phyloP scores from a whole-genome alignment of 108 stramenopile genomes.

The Nitzschia inconspicua region DNA sequence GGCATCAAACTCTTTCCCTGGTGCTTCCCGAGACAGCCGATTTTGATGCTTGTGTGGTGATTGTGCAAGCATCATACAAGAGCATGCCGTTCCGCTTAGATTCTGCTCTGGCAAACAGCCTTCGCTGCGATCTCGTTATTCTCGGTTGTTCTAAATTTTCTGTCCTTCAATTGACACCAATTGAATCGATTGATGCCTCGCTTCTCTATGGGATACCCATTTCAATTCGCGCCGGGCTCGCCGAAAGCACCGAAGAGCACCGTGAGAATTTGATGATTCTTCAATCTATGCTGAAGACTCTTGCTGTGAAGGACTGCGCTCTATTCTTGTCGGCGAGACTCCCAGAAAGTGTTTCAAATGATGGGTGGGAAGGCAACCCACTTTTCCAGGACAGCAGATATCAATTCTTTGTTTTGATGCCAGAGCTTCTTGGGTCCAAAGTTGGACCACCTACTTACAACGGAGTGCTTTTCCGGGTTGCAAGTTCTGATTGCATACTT shows the following conservation, averaged over 20 bases:
- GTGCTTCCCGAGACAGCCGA: slow-evolving; percentile 39
- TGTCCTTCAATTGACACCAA: slow-evolving; percentile 31
- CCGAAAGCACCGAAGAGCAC: slow-evolving; percentile 10
- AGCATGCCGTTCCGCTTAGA: slow-evolving; percentile 25
- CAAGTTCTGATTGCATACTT: slow-evolving; percentile 16
- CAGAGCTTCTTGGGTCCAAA: slow-evolving; percentile 7
- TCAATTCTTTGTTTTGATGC: slow-evolving; percentile 28
- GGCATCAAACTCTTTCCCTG: not conserved
- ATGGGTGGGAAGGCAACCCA: not conserved
- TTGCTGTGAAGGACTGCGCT: slow-evolving; percentile 20
- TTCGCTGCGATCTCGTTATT: slow-evolving; percentile 14
- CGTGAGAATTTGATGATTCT: slow-evolving; percentile 21
- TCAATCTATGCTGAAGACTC: slow-evolving; percentile 4
- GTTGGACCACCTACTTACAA: slow-evolving; percentile 1
- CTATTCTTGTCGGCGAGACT: slow-evolving; percentile 3
- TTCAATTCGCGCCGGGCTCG: slow-evolving; percentile 2
- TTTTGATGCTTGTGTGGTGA: slow-evolving; percentile 16
- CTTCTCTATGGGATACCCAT: slow-evolving; percentile 41
- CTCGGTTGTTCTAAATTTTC: slow-evolving; percentile 13
- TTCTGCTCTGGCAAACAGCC: not conserved
- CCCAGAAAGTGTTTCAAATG: too few relatives aligned
- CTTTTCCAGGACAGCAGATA: not conserved
- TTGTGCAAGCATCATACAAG: slow-evolving; percentile 13
- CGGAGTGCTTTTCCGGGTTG: slow-evolving; percentile 21
- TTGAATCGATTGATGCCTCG: slow-evolving; percentile 28